phyloP scores from a whole-genome alignment of 2,329 filamentous ascomycete genomes.

The Corynespora cassiicola region DNA sequence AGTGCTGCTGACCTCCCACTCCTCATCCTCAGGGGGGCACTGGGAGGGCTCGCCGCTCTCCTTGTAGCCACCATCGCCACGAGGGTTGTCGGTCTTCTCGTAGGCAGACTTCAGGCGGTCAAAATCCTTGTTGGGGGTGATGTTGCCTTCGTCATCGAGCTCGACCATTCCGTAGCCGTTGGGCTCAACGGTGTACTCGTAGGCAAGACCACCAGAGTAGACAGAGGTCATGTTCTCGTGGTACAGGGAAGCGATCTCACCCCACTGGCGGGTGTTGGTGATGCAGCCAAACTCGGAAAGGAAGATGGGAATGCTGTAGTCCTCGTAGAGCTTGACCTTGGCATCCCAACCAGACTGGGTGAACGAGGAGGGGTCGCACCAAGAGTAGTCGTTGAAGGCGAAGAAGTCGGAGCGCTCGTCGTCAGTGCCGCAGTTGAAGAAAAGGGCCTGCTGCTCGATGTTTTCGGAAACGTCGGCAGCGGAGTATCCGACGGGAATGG shows the following conservation, averaged over 20 bases:
- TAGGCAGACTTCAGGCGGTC: constrained; percentile 60
- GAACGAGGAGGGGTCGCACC: constrained; percentile 67
- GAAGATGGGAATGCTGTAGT: constrained; percentile 66
- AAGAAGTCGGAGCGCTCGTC: constrained; percentile 89
- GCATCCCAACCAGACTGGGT: constrained; percentile 75
- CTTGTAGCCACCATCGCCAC: constrained; percentile 65
- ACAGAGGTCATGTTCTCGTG: constrained; percentile 80
- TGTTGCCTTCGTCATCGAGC: constrained; percentile 59
- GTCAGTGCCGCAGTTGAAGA: constrained; percentile 92
- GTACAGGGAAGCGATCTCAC: constrained; percentile 82
- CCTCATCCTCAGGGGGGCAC: constrained; percentile 60
- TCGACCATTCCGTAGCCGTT: constrained; percentile 80
- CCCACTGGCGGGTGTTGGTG: constrained; percentile 80
- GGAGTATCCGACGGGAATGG: constrained; percentile 80
- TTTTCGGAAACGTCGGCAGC: constrained; percentile 86
- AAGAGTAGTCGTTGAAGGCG: constrained; percentile 89
- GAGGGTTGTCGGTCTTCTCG: constrained; percentile 57
- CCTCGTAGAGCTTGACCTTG: constrained; percentile 44
- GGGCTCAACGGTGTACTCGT: constrained; percentile 78
- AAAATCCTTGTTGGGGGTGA: constrained; percentile 70
- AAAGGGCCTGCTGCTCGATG: constrained; percentile 82
- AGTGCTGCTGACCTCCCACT: constrained; percentile 61
- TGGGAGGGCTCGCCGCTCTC: constrained; percentile 57
- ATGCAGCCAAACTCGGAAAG: constrained; percentile 93
- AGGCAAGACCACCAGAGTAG: constrained; percentile 94